Evolutionary conservation across 1,139 yeast species (phyloP), one percentile per base, ranked within the genome.

Genomic region (Geotrichum europaeum): DNA sequence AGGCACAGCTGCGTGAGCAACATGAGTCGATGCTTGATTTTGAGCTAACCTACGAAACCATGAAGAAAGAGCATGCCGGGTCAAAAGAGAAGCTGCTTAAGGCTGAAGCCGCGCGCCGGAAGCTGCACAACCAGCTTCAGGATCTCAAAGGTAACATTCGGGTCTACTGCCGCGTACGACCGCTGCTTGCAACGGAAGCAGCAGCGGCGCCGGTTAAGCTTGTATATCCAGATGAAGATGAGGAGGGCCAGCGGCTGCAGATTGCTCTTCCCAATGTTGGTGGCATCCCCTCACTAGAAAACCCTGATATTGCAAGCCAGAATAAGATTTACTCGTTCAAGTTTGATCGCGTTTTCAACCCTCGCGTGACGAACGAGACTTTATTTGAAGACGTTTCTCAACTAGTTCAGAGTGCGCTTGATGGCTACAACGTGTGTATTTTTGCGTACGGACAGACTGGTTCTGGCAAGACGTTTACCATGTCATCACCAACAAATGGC

Each of bases 361-460:
- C 82, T 51, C 65, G 67, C 1, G 74, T 81, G 18, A 69, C 79
- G 1, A 94, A 94, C 71, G 69, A 69, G 1, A 85, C 82, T 36
- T 82, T 94, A 0, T 94, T 91, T 73, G 87, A 83, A 50, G 99
- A 94, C 68, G 82, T 92, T 1, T 85, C 95, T 0, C 96, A 92
- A 71, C 75, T 92, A 36, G 86, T 94, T 1, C 97, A 91, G 72
- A 87, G 96, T 60, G 88, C 96, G 0, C 73, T 94, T 43, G 96
- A 94, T 75, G 99, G 99, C 0, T 86, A 79, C 70, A 91, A 91
- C 68, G 96, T 90, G 3, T 91, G 97, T 72, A 91, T 94, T 1
- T 91, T 94, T 76, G 97, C 99, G 0, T 94, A 94, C 73, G 99
- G 99, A 0, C 99, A 94, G 74, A 94, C 99, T 0, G 98, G 99